Conservation (phyloP, 495 filamentous ascomycete species). For the Pseudevernia furfuracea region DNA sequence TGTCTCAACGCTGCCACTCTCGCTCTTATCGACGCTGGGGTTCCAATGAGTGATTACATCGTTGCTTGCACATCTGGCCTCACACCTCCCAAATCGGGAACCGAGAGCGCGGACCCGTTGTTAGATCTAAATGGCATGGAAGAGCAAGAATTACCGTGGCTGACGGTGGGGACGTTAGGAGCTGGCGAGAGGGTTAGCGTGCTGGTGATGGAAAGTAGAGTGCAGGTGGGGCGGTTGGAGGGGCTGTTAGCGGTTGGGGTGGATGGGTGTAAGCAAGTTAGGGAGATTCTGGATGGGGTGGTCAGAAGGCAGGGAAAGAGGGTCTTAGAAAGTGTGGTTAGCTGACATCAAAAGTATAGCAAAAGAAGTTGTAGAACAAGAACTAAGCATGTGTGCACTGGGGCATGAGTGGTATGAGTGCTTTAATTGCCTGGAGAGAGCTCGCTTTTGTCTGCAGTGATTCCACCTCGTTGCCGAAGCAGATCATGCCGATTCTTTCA, state of each 20-base stretch:
- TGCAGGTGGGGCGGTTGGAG: slow-evolving; percentile 70
- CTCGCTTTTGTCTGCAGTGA: slow-evolving; percentile 16
- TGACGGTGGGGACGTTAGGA: slow-evolving; percentile 78
- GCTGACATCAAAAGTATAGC: slow-evolving; percentile 1
- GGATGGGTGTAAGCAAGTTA: slow-evolving; percentile 82
- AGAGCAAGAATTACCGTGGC: slow-evolving; percentile 80
- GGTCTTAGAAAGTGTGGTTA: slow-evolving; percentile 53
- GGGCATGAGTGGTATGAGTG: not conserved
- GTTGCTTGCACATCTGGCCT: slow-evolving; percentile 81
- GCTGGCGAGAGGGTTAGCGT: slow-evolving; percentile 64
- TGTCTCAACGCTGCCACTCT: slow-evolving; percentile 89
- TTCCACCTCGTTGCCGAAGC: not conserved
- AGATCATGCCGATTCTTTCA: slow-evolving; percentile 9
- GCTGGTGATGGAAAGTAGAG: slow-evolving; percentile 74
- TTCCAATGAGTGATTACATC: slow-evolving; percentile 89
- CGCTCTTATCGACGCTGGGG: slow-evolving; percentile 85
- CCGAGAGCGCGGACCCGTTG: slow-evolving; percentile 73
- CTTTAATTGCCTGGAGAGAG: not conserved
- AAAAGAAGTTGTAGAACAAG: not conserved
- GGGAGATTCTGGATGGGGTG: slow-evolving; percentile 64
- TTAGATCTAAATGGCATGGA: slow-evolving; percentile 81
- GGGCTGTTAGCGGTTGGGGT: slow-evolving; percentile 86
- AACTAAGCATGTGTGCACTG: not conserved
- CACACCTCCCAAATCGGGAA: slow-evolving; percentile 50
- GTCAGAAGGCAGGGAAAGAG: slow-evolving; percentile 58